Conservation (phyloP, 352 stramenopile genomes). For the Blastocystis sp. region DNA sequence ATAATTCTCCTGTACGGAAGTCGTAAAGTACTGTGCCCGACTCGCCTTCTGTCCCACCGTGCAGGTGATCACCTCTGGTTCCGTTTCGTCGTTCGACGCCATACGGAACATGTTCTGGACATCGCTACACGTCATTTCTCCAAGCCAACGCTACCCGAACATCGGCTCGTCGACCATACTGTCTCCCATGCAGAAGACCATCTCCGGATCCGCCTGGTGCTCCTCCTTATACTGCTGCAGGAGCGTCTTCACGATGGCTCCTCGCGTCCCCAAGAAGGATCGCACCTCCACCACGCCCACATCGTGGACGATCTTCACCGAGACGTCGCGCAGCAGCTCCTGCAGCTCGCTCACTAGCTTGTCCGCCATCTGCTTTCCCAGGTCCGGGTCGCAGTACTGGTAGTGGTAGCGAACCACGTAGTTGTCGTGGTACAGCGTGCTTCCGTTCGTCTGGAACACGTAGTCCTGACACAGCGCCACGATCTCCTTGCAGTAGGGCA, state of each 20-base stretch:
- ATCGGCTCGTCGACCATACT: constrained; percentile 50
- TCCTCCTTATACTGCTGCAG: constrained; percentile 8
- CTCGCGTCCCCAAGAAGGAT: constrained; percentile 18
- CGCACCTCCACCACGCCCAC: constrained; percentile 54
- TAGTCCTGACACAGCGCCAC: constrained; percentile 26
- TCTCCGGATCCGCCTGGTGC: not conserved
- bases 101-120: constrained; percentile 21
- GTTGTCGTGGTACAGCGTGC: constrained; percentile 15
- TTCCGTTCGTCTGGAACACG: constrained; percentile 46
- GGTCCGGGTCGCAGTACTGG: constrained; percentile 51
- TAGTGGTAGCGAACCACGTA: constrained; percentile 52
- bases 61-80: constrained; percentile 49
- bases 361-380: constrained; percentile 41
- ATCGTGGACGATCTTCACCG: constrained; percentile 54
- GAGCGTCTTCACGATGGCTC: constrained; percentile 36
- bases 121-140: not conserved
- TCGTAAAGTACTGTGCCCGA: constrained; percentile 26
- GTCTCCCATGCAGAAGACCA: constrained; percentile 48
- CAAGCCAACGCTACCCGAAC: not conserved
- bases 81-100: not conserved
- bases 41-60: constrained; percentile 25
- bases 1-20: constrained; percentile 32
- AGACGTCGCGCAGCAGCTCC: constrained; percentile 22
- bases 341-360: constrained; percentile 47
- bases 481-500: constrained; percentile 54